Percentiles rank a stretch among this genome's conserved stretches.
Evolutionary conservation across 1,139 yeast species (phyloP).

Genomic region (Zygosaccharomyces pseudobailii): DNA sequence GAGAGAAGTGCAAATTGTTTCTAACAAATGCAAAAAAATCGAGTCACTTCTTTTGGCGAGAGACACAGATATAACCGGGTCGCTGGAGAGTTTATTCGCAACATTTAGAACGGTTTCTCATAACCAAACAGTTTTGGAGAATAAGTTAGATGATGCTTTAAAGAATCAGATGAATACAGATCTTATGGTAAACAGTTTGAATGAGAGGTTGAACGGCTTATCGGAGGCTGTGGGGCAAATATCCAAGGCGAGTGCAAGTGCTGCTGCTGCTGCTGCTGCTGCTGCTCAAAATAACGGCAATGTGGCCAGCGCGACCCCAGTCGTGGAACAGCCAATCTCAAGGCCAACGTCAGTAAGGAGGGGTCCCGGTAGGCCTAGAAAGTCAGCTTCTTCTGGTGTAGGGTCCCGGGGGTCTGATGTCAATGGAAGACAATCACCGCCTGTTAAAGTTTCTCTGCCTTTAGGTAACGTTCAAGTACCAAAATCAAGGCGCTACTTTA

Average conservation of each 20-base stretch:
- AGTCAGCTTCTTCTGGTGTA: slow-evolving; percentile 16
- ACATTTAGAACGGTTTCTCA: slow-evolving; percentile 30
- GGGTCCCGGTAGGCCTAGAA: slow-evolving; percentile 35
- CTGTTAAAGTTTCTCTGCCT: slow-evolving; percentile 23
- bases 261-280: background rate
- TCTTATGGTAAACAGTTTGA: slow-evolving; percentile 29
- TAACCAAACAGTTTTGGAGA: slow-evolving; percentile 33
- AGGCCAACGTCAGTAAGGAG: slow-evolving; percentile 18
- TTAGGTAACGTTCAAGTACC: slow-evolving; percentile 27
- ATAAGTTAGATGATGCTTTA: slow-evolving; percentile 32
- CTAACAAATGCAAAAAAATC: slow-evolving; percentile 10
- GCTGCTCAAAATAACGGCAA: slow-evolving; percentile 2
- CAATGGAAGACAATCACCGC: slow-evolving; percentile 5
- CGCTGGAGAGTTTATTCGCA: slow-evolving; percentile 14
- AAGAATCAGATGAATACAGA: slow-evolving; percentile 36
- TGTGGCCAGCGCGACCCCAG: background rate
- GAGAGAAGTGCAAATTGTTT: slow-evolving; percentile 5
- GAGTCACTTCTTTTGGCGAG: slow-evolving; percentile 13
- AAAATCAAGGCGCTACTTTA: slow-evolving; percentile 33
- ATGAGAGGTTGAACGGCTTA: slow-evolving; percentile 20
- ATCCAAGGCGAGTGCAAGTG: background rate
- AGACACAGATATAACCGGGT: slow-evolving; percentile 14
- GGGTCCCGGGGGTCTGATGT: slow-evolving; percentile 2
- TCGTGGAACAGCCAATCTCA: slow-evolving; percentile 2
- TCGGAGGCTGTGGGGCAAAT: slow-evolving; percentile 1